Percentiles rank a stretch among this genome's conserved stretches.
Conservation (phyloP, 257 asterid species). For the Catharanthus roseus region DNA sequence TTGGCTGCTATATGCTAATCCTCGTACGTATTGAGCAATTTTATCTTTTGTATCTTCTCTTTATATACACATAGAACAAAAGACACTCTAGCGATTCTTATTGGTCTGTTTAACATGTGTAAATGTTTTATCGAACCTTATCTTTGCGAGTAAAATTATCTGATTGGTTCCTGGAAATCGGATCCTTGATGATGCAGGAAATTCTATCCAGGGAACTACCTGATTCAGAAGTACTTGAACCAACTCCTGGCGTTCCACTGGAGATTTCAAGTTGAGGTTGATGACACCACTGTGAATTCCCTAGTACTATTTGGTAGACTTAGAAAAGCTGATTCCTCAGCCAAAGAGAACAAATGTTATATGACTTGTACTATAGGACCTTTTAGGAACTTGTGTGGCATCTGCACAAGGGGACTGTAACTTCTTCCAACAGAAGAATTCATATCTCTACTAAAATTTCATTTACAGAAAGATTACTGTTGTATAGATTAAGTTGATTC, state of each 20-base stretch:
- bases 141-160: neutral
- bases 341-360: neutral
- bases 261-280: slow-evolving; percentile 28
- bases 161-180: neutral
- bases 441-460: too few relatives aligned
- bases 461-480: too few relatives aligned
- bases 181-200: slow-evolving; percentile 39
- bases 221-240: slow-evolving; percentile 53
- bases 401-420: too few relatives aligned
- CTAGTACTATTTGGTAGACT: neutral
- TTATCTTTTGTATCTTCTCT: neutral
- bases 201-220: slow-evolving; percentile 57
- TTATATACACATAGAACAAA: too few relatives aligned
- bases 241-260: slow-evolving; percentile 70
- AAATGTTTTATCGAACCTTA: neutral
- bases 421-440: too few relatives aligned
- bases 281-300: neutral
- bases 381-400: too few relatives aligned
- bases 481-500: too few relatives aligned
- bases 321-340: neutral
- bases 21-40: neutral
- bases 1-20: neutral
- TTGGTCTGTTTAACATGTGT: neutral
- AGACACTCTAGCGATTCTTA: neutral
- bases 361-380: neutral